phyloP scores from a whole-genome alignment of 1,284 basidiomycete species.

The Ceratobasidium sp. region DNA sequence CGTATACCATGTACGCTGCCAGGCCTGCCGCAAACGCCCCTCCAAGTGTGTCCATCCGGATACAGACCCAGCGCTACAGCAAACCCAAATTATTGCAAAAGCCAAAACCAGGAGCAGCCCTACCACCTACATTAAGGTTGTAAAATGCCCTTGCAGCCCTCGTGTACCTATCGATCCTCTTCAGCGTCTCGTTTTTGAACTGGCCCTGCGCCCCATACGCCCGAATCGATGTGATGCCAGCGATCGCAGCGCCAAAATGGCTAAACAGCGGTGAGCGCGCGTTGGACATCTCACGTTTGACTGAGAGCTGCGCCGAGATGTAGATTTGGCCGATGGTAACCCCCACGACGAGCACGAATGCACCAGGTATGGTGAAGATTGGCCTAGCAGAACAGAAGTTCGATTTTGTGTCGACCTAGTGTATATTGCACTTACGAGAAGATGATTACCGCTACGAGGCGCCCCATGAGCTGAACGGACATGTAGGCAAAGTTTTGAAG shows the following conservation, averaged over 20 bases:
- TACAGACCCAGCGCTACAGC: conserved; percentile 44
- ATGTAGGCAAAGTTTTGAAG: conserved; percentile 54
- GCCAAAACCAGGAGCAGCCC: neutral
- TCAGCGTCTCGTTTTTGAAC: conserved; percentile 37
- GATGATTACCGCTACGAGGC: conserved; percentile 57
- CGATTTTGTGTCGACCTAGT: conserved; percentile 59
- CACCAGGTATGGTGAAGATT: conserved; percentile 57
- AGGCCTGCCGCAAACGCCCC: conserved; percentile 47
- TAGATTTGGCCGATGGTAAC: conserved; percentile 60
- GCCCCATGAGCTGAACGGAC: conserved; percentile 54
- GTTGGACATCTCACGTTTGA: conserved; percentile 80
- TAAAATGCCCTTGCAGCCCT: conserved; percentile 36
- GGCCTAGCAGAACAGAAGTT: conserved; percentile 14
- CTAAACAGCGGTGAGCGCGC: conserved; percentile 72
- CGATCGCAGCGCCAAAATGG: conserved; percentile 74
- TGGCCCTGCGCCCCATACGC: conserved; percentile 45
- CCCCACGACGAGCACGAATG: conserved; percentile 60
- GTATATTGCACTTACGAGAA: conserved; percentile 49
- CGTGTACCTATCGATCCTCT: conserved; percentile 42
- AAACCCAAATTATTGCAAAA: neutral
- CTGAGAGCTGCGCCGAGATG: conserved; percentile 76
- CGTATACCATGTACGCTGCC: conserved; percentile 44
- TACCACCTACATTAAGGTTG: conserved; percentile 38
- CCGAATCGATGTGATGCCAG: conserved; percentile 61
- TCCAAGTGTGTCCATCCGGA: conserved; percentile 47